Conservation (phyloP, 2,329 filamentous ascomycete species). For the Nakataea oryzae region DNA sequence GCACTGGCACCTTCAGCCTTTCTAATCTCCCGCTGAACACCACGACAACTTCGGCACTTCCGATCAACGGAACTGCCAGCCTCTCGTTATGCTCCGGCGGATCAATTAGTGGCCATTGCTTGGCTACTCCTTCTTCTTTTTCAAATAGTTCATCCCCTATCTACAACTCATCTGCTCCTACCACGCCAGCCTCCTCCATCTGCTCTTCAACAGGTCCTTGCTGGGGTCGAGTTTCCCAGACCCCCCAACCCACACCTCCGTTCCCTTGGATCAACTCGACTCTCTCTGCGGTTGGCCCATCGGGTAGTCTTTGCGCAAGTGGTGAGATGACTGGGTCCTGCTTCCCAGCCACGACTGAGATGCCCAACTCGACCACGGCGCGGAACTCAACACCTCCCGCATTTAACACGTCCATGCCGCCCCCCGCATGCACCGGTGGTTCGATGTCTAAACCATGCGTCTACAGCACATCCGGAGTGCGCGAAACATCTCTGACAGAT, state of each 20-base stretch:
- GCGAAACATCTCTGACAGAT: neutral
- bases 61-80: neutral
- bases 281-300: neutral
- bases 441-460: neutral
- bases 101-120: neutral
- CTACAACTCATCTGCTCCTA: neutral
- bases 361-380: neutral
- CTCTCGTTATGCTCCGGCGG: neutral
- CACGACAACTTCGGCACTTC: neutral
- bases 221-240: neutral
- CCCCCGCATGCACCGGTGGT: neutral
- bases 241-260: neutral
- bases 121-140: neutral
- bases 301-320: neutral
- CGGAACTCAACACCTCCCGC: neutral
- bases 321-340: neutral
- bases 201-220: neutral
- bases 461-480: neutral
- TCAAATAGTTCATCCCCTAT: neutral
- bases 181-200: neutral
- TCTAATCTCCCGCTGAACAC: neutral
- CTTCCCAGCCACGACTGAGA: neutral
- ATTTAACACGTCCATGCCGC: neutral
- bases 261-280: neutral
- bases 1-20: neutral